Base-by-base conservation (phyloP, 2,329 filamentous ascomycete genomes). In the Fusarium brachygibbosum region DNA sequence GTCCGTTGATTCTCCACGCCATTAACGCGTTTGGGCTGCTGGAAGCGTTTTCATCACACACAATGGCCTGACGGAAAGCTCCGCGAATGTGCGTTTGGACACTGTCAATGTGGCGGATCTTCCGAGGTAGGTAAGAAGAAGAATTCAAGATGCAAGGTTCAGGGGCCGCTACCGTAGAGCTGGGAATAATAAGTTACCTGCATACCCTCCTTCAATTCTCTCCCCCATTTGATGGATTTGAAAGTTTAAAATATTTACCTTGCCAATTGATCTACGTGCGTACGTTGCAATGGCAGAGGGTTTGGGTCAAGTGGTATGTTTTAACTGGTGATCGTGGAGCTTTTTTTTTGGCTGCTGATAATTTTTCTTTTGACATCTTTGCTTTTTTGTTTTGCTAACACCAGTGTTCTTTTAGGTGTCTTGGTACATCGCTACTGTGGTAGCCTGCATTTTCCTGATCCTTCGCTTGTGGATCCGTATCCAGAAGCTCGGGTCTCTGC, bases 231-330 rank as follows among this genome's bases (percentile, higher is more conserved):
- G 21, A 32, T 42, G 31, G 42, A n/a, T 31, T 25, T 50, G 21
- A 25, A 25, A 42, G 52, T 59, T 42, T 44, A 32, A 28, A 37
- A 50, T 55, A 4, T 29, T 44, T 14, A 44, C 17, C 41, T 29
- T 29, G 12, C 25, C 41, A 4, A 44, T 29, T 44, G 40, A 41
- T 41, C 40, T 41, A 41, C 40, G 40, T 41, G 40, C 5, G 11
- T 17, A 49, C 51, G 58, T 70, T 44, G 52, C 69, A 67, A 71
- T 73, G 71, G 66, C 71, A 50, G 66, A 70, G 62, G 71, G 71
- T 59, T 55, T 66, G 4, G 71, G 71, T 50, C 71, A 73, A 72
- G 71, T 73, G 61, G 71, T 73, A 58, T 23, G 46, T 40, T 12
- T 7, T n/a, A n/a, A n/a, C n/a, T n/a, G n/a, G n/a, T n/a, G n/a